Conservation (phyloP, 1,139 yeast genomes). For the Magnusiomyces magnusii region DNA sequence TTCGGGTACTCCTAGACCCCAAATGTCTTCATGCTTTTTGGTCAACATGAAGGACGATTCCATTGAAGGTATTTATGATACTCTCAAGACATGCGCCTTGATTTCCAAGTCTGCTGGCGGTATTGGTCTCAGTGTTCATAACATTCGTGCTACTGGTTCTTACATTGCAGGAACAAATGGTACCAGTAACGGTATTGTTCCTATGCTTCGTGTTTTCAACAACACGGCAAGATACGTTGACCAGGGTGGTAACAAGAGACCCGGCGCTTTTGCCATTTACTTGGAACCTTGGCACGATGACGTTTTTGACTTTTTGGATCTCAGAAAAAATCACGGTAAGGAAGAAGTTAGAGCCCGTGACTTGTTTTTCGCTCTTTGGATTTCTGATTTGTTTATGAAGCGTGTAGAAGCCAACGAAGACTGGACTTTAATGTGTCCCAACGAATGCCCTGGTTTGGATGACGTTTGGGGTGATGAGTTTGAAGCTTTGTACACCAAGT, state of each 20-base stretch:
- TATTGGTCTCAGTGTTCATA: constrained; percentile 76
- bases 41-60: constrained; percentile 87
- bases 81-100: constrained; percentile 77
- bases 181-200: constrained; percentile 79
- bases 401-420: constrained; percentile 70
- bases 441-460: constrained; percentile 76
- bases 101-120: constrained; percentile 92
- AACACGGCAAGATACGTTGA: constrained; percentile 90
- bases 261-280: constrained; percentile 87
- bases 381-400: constrained; percentile 84
- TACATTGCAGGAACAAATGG: constrained; percentile 88
- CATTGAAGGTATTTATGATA: constrained; percentile 82
- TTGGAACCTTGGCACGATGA: constrained; percentile 93
- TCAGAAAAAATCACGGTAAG: constrained; percentile 85
- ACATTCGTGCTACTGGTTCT: constrained; percentile 79
- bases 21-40: constrained; percentile 84
- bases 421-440: constrained; percentile 85
- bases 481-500: constrained; percentile 58
- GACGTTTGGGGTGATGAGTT: constrained; percentile 81
- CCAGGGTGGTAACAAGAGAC: constrained; percentile 92
- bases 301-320: constrained; percentile 71
- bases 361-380: constrained; percentile 86
- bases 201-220: constrained; percentile 85
- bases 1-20: constrained; percentile 83
- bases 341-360: constrained; percentile 90